phyloP scores from a whole-genome alignment of 345 rosid genomes.

The Camelina sativa region DNA sequence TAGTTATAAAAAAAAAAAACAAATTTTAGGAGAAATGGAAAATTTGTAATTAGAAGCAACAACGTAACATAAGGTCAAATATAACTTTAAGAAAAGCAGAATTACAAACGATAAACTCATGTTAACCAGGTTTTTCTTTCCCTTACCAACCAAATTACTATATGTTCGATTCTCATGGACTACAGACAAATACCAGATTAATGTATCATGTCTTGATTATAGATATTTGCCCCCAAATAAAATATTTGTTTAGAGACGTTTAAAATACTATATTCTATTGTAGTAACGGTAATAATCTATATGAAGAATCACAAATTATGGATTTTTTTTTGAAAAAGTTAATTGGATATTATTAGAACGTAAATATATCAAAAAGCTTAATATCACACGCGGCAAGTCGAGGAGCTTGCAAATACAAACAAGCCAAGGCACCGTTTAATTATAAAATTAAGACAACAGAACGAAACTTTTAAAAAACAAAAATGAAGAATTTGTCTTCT shows the following conservation, averaged over 20 bases:
- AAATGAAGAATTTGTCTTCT: conserved; percentile 28
- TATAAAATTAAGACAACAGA: background rate
- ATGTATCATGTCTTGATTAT: background rate
- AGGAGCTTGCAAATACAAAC: conserved; percentile 34
- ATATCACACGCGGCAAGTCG: conserved; percentile 40
- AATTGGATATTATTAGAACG: no score
- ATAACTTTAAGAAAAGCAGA: no score
- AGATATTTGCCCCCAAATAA: no score
- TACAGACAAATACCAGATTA: no score
- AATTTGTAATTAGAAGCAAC: no score
- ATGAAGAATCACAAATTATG: background rate
- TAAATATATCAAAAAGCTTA: background rate
- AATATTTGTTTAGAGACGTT: background rate
- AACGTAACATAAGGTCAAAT: no score
- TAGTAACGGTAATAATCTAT: background rate
- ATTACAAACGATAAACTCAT: background rate
- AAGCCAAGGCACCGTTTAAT: conserved; percentile 24
- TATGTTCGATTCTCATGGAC: background rate
- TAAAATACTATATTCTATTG: background rate
- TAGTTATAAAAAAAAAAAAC: background rate
- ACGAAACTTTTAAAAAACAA: background rate
- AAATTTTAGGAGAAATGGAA: no score
- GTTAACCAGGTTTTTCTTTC: background rate
- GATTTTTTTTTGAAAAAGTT: no score
- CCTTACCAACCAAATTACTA: background rate